Percentiles rank a stretch among this genome's conserved stretches.
Evolutionary conservation across 495 filamentous ascomycete genomes (phyloP).

Genomic region (Hyphodiscus hymeniophilus): DNA sequence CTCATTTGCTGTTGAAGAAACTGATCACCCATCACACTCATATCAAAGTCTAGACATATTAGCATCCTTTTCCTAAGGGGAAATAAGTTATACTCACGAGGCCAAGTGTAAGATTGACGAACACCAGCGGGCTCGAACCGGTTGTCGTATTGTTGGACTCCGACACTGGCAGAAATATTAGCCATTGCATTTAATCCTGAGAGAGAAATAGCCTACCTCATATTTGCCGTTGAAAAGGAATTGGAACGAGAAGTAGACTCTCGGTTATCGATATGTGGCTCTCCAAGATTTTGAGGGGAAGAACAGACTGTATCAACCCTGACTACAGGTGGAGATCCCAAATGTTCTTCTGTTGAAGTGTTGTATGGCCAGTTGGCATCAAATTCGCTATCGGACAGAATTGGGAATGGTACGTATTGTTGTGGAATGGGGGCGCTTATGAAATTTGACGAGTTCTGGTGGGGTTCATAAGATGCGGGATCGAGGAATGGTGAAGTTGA

Average conservation of each 20-base stretch:
- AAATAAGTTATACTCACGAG: slow-evolving; percentile 11
- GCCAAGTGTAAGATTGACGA: slow-evolving; percentile 22
- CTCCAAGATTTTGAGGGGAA: not conserved
- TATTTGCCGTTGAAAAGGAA: slow-evolving; percentile 15
- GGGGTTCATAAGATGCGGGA: not conserved
- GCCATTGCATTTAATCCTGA: not conserved
- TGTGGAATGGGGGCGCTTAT: slow-evolving; percentile 14
- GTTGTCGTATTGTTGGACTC: slow-evolving; percentile 22
- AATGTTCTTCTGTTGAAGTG: slow-evolving; percentile 11
- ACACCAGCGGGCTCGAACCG: slow-evolving; percentile 15
- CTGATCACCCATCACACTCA: slow-evolving; percentile 18
- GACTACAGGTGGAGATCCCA: slow-evolving; percentile 15
- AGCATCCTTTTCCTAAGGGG: not conserved
- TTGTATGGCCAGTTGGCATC: slow-evolving; percentile 17
- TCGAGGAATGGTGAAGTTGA: slow-evolving; percentile 7
- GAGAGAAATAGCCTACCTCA: slow-evolving; percentile 15
- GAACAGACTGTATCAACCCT: slow-evolving; percentile 16
- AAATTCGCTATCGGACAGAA: slow-evolving; percentile 17
- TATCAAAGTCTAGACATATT: slow-evolving; percentile 16
- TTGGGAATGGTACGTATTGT: slow-evolving; percentile 15
- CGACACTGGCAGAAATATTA: slow-evolving; percentile 15
- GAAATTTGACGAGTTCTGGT: slow-evolving; percentile 6
- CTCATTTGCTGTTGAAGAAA: slow-evolving; percentile 16
- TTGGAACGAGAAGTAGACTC: slow-evolving; percentile 15
- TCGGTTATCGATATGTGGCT: slow-evolving; percentile 4